Evolutionary conservation across 2,329 filamentous ascomycete species (phyloP), one percentile per base, ranked within the genome.

Genomic region (Elsinoe arachidis): DNA sequence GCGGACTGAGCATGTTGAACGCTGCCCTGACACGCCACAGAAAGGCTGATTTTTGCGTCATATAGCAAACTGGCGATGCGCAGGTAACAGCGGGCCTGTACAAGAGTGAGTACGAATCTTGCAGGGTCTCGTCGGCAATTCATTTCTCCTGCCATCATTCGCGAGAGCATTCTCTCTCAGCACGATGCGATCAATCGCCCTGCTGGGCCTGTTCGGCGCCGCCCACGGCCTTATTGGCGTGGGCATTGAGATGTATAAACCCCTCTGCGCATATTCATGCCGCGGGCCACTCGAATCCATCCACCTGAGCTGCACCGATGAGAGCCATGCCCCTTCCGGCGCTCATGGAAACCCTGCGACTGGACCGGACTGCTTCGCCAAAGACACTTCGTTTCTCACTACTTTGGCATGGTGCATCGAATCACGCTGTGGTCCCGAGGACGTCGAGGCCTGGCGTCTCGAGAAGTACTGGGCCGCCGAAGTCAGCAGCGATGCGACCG

Each of bases 401-500:
- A 67, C 64, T 1, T 59, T 71, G 3, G 64, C 68, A 3, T 67
- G 64, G 39, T 71, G 69, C 55, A 62, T 70, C 30, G 56, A 61
- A 0, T 46, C 57, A 4, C 63, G 63, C 17, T 71, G 68, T 56
- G 35, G 43, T 10, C 19, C 59, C 6, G 59, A 64, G 23, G 17
- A 46, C 26, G 44, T 61, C 5, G 57, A 62, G 21, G 56, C 52
- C 5, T 65, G 65, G 47, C 59, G 62, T 35, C 61, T 69, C 19
- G 67, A 64, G 10, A 59, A 62, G 37, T 71, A 66, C 60, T 71
- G 69, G 57, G 58, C 61, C 23, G 35, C 35, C 14, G 59, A 61
- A n/a, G 63, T 60, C 15, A 63, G 58, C 53, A 62, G 49, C n/a
- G 63, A 62, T 9, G 61, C 9, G 53, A 61, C 17, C 62, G 63